These are phyloP conservation scores for Claviceps sp. DNA, from an alignment of 2,329 filamentous ascomycete genomes.

Conservation along the genomic window DNA sequence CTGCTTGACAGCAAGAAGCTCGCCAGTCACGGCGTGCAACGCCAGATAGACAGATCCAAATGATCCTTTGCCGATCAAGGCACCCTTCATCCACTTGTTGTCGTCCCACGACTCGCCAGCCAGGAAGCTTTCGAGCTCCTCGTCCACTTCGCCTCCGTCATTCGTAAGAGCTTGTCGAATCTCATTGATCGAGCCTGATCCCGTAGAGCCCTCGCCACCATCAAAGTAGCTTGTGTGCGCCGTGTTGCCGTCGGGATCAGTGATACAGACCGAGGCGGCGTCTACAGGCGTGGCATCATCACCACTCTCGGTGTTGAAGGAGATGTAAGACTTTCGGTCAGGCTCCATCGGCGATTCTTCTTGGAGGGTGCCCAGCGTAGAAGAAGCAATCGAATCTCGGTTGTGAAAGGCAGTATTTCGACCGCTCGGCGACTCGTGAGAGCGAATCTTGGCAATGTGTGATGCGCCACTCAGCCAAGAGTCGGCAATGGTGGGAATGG, in stretches of 20 bases:
- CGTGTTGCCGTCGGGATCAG: constrained; percentile 61
- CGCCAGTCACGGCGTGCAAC: constrained; percentile 87
- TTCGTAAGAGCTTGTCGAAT: constrained; percentile 75
- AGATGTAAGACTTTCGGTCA: constrained; percentile 93
- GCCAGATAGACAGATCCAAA: constrained; percentile 95
- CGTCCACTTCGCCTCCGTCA: constrained; percentile 84
- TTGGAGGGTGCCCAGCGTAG: constrained; percentile 75
- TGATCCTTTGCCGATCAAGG: constrained; percentile 89
- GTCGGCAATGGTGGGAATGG: constrained; percentile 90
- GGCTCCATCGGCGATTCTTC: constrained; percentile 81
- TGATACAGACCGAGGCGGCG: constrained; percentile 50
- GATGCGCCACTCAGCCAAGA: constrained; percentile 57
- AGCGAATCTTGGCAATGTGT: constrained; percentile 25
- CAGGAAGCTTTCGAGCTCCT: constrained; percentile 80
- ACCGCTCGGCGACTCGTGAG: constrained; percentile 35
- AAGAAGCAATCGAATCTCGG: constrained; percentile 80
- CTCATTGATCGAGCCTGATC: constrained; percentile 64
- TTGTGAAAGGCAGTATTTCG: constrained; percentile 33
- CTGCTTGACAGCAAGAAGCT: constrained; percentile 96
- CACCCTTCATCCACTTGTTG: constrained; percentile 98
- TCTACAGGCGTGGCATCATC: constrained; percentile 40
- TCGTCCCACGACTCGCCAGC: constrained; percentile 91
- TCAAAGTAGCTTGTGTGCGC: constrained; percentile 73
- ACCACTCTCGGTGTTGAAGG: constrained; percentile 57
- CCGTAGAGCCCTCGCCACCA: constrained; percentile 62